Evolutionary conservation across 108 stramenopile genomes (phyloP).

Genomic region (Stephanodiscus triporus): DNA sequence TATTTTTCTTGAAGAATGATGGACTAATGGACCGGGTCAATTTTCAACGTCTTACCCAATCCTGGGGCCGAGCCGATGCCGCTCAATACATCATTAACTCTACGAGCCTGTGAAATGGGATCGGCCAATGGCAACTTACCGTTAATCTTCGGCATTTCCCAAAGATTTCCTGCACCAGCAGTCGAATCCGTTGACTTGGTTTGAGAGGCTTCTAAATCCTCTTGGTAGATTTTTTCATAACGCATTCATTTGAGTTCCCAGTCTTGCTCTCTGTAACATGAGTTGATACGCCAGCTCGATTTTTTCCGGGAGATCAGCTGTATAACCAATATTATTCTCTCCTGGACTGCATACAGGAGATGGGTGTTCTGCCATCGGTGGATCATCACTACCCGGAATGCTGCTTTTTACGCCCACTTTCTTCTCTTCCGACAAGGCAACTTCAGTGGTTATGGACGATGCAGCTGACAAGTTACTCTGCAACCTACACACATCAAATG

Average conservation of each 20-base stretch:
- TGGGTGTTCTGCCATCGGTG: slow-evolving; percentile 2
- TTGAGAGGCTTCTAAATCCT: slow-evolving; percentile 7
- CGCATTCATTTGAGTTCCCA: no score
- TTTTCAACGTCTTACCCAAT: neutral
- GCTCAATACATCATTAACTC: neutral
- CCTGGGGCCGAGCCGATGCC: neutral
- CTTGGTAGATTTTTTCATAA: neutral
- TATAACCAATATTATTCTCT: neutral
- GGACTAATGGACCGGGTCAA: neutral
- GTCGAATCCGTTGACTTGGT: neutral
- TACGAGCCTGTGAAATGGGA: slow-evolving; percentile 2
- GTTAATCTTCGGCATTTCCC: neutral
- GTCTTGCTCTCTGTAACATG: no score
- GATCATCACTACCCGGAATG: neutral
- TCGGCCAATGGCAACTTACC: neutral
- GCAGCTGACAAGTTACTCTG: no score
- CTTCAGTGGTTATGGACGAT: no score
- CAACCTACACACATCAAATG: no score
- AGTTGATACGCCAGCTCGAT: neutral
- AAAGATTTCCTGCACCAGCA: neutral
- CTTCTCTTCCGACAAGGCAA: no score
- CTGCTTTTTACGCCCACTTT: neutral
- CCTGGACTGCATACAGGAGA: slow-evolving; percentile 5
- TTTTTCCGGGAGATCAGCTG: neutral
- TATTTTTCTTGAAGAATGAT: slow-evolving; percentile 9